phyloP scores from a whole-genome alignment of 441 rosid species.

The Mallotus japonicus region DNA sequence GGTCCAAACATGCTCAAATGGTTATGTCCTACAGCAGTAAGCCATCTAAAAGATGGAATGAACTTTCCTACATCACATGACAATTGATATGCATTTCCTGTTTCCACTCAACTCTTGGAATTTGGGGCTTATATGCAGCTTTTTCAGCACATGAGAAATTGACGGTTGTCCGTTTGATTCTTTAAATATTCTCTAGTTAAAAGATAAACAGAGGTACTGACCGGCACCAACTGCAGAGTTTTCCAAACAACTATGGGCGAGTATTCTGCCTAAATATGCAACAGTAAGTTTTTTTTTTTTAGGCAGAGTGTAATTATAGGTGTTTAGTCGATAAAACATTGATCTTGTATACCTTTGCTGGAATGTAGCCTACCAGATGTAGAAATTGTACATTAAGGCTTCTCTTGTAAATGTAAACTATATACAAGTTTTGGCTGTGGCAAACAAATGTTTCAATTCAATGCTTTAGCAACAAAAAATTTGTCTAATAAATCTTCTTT shows the following conservation, averaged over 20 bases:
- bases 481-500: no score
- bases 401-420: neutral
- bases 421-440: no score
- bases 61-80: constrained; percentile 50
- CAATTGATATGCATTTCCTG: constrained; percentile 26
- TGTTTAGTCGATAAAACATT: neutral
- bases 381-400: neutral
- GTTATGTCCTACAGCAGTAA: constrained; percentile 59
- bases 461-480: no score
- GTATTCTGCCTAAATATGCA: neutral
- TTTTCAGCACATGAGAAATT: neutral
- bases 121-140: neutral
- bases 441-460: no score
- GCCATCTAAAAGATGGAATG: constrained; percentile 63
- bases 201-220: neutral
- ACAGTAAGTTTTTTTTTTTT: neutral
- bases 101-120: neutral
- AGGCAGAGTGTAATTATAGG: neutral
- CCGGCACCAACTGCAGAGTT: neutral
- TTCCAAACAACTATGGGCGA: neutral
- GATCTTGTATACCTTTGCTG: neutral
- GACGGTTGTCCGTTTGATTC: neutral
- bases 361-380: neutral
- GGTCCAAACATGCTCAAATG: constrained; percentile 72
- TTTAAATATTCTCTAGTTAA: neutral